Percentiles rank a stretch among this genome's conserved stretches.
Conservation (phyloP, 768 basidiomycete species). For the Agaricus sinodeliciosus region DNA sequence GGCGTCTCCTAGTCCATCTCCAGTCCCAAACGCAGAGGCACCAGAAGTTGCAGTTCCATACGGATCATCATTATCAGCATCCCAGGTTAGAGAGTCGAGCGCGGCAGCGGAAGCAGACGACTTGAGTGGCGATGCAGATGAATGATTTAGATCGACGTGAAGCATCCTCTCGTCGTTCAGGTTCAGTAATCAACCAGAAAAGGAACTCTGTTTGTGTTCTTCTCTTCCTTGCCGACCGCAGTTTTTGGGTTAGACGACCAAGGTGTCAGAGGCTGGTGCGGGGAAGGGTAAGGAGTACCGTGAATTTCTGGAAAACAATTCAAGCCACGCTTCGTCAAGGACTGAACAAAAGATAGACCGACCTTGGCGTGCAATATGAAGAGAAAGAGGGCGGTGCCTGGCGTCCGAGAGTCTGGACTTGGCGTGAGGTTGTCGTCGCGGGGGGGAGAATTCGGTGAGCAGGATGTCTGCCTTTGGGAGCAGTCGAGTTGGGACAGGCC, state of each 20-base stretch:
- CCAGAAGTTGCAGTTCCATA: neutral
- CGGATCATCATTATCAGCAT: slow-evolving; percentile 7
- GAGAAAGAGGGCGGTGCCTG: neutral
- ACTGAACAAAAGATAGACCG: neutral
- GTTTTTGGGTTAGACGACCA: neutral
- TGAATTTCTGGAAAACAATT: neutral
- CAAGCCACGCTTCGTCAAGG: neutral
- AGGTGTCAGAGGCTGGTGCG: too few relatives aligned
- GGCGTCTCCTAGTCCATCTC: neutral
- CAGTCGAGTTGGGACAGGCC: slow-evolving; percentile 11
- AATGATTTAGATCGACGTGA: slow-evolving; percentile 10
- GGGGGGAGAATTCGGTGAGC: neutral
- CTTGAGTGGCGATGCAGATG: slow-evolving; percentile 10
- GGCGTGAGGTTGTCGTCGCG: neutral
- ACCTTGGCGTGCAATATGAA: neutral
- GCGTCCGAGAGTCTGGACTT: too few relatives aligned
- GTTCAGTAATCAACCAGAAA: neutral
- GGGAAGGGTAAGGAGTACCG: neutral
- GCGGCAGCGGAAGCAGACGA: slow-evolving; percentile 10
- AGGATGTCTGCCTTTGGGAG: slow-evolving; percentile 6
- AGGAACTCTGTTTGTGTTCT: neutral
- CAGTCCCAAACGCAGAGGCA: neutral
- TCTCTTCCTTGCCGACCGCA: neutral
- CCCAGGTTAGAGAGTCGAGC: slow-evolving; percentile 9
- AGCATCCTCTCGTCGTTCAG: slow-evolving; percentile 1